Base-by-base conservation (phyloP, 1,284 basidiomycete species). In the Acaromyces ingoldii region DNA sequence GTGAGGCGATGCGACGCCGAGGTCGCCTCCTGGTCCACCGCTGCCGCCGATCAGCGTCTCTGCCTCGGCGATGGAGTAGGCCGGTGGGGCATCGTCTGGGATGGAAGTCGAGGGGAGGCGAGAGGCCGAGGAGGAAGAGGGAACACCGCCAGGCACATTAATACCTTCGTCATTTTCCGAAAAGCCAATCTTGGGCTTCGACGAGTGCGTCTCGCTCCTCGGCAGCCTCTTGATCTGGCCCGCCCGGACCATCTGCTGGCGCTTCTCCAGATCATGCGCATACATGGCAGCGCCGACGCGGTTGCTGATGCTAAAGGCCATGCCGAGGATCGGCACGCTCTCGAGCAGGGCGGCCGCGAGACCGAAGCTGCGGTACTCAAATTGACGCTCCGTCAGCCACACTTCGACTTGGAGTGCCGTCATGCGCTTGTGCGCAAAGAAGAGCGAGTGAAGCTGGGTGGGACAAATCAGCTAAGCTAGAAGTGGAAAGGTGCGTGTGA, bases 191-290 rank as follows among this genome's bases (percentile, higher is more conserved):
- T 45, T 45, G 13, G 42, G 42, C 1, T 10, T 21, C 19, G 17
- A 15, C 1, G 45, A 49, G 36, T 51, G 51, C 37, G 48, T 53
- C 25, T 65, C 49, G 2, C 49, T 30, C 21, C 21, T 21, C 6
- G 13, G 24, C 15, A 65, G 39, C 13, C 31, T 51, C 10, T 44
- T 24, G 17, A 62, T 10, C 45, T 57, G 44, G 22, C 64, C 64
- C 6, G 29, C 3, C 9, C 58, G 60, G 45, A 67, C 49, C 6
- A 39, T 43, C 34, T 70, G 67, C 51, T 75, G 72, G 4, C 71
- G 58, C 49, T 75, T 75, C 46, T 75, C 73, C 11, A 75, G 54
- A 46, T 75, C 73, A 53, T 72, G 70, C 2, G 71, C 69, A 62
- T 70, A 73, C 48, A 58, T 55, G 15, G 72, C 73, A 1, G 73